Conservation (phyloP, 2,329 filamentous ascomycete genomes). For the Colletotrichum sp. region DNA sequence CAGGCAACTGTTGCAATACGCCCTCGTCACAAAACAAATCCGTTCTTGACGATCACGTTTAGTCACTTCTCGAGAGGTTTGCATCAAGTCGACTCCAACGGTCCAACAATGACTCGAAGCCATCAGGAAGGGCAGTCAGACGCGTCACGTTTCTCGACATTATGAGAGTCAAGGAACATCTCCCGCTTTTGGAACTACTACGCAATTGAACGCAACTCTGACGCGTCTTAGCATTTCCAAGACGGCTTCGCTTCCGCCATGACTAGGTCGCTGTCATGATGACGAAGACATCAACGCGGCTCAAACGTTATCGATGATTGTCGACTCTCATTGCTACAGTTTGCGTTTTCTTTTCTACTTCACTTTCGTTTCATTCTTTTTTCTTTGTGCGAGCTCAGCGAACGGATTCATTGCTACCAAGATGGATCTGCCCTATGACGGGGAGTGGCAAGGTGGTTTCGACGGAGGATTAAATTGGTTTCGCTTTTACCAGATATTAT, state of each 20-base stretch:
- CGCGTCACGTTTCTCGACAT: not conserved
- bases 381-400: not conserved
- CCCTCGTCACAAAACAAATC: not conserved
- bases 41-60: not conserved
- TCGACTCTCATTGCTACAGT: not conserved
- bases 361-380: not conserved
- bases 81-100: not conserved
- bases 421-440: not conserved
- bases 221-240: not conserved
- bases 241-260: not conserved
- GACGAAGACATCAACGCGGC: not conserved
- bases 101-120: not conserved
- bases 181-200: not conserved
- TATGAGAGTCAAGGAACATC: not conserved
- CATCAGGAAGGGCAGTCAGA: not conserved
- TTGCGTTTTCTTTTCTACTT: not conserved
- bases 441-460: not conserved
- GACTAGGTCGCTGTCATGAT: not conserved
- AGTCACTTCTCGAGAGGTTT: not conserved
- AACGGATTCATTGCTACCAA: not conserved
- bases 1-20: not conserved
- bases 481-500: not conserved
- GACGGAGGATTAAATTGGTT: not conserved
- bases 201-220: not conserved
- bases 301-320: not conserved